Percentiles rank a stretch among this genome's conserved stretches.
Evolutionary conservation across 1,139 yeast genomes (phyloP).

Genomic region (Hyphopichia burtonii): DNA sequence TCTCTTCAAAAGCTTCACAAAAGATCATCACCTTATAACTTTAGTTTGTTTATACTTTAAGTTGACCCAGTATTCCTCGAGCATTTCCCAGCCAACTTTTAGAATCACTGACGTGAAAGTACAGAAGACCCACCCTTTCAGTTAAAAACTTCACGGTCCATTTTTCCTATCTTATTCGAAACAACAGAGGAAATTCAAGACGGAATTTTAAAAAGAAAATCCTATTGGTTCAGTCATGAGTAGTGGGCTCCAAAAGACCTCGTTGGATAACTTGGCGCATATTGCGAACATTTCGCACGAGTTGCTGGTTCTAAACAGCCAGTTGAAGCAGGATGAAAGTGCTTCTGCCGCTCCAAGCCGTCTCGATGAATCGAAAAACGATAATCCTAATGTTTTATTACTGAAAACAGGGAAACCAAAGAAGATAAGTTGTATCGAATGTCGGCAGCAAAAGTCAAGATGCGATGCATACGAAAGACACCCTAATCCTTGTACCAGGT

Average conservation of each 20-base stretch:
- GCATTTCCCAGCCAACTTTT: too few relatives aligned
- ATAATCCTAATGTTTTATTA: background rate
- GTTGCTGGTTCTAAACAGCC: constrained; percentile 31
- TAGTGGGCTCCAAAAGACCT: constrained; percentile 11
- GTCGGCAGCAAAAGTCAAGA: constrained; percentile 89
- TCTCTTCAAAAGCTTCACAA: background rate
- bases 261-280: constrained; percentile 44
- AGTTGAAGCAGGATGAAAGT: constrained; percentile 15
- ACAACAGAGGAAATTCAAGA: background rate
- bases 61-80: too few relatives aligned
- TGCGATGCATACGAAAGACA: constrained; percentile 81
- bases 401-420: constrained; percentile 34
- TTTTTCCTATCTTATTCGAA: too few relatives aligned
- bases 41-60: too few relatives aligned
- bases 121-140: too few relatives aligned
- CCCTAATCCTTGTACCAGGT: constrained; percentile 83
- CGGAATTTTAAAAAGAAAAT: background rate
- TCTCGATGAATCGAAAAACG: background rate
- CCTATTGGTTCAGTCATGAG: background rate
- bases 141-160: too few relatives aligned
- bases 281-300: constrained; percentile 48
- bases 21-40: too few relatives aligned
- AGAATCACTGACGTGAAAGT: too few relatives aligned
- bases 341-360: constrained; percentile 6
- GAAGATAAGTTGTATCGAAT: constrained; percentile 89